A percentile compares a stretch with the other conserved stretches of the same genome.
Conservation (phyloP, 257 asterid species). For the Leonotis leonurus region DNA sequence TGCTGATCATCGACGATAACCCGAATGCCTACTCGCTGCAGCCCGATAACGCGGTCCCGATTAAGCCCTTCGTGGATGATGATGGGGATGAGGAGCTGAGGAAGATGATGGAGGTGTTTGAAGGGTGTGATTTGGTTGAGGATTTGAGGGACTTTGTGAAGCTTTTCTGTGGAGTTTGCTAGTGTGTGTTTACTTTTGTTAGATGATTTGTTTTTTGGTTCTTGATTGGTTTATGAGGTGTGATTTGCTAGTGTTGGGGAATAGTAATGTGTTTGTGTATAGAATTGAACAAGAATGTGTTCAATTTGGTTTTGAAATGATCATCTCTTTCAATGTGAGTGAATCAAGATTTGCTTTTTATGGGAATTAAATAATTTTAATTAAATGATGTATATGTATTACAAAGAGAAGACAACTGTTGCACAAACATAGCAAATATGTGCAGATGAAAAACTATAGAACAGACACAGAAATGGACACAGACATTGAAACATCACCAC, state of each 20-base stretch:
- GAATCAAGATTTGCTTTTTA: too few species aligned
- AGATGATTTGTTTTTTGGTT: neutral
- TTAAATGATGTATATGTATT: constrained; percentile 9
- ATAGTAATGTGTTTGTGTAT: too few species aligned
- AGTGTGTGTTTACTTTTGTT: neutral
- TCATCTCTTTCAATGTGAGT: too few species aligned
- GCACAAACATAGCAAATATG: neutral
- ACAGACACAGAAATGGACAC: constrained; percentile 42
- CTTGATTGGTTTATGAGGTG: neutral
- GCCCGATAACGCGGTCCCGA: constrained; percentile 70
- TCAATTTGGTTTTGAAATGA: too few species aligned
- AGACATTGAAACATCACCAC: constrained; percentile 46
- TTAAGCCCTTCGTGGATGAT: constrained; percentile 61
- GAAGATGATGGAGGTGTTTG: constrained; percentile 51
- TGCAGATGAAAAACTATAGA: constrained; percentile 14
- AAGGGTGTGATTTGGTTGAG: constrained; percentile 42
- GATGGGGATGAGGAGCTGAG: constrained; percentile 60
- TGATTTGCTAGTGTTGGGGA: too few species aligned
- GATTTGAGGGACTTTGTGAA: constrained; percentile 64
- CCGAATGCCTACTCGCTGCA: constrained; percentile 71
- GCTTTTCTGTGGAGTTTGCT: constrained; percentile 20
- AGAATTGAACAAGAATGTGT: too few species aligned
- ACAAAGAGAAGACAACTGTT: neutral
- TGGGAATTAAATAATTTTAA: too few species aligned
- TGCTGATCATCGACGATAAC: constrained; percentile 75